phyloP scores from a whole-genome alignment of 352 stramenopile genomes.

The Phytophthora rubi region DNA sequence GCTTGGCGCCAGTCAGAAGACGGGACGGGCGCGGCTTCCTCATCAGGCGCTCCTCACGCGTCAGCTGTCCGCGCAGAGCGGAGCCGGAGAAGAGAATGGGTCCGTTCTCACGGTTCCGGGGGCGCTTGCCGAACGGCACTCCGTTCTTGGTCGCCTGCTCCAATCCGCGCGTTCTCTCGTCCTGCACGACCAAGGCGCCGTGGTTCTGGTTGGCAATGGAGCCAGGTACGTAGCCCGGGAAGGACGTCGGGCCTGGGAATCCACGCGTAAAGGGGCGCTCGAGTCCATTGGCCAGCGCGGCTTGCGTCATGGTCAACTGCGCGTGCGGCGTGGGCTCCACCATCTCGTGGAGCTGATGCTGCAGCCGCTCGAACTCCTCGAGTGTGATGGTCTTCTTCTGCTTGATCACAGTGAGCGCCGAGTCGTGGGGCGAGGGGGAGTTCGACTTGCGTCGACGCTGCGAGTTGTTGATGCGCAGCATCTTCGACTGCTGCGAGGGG shows the following conservation, averaged over 20 bases:
- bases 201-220: constrained; percentile 41
- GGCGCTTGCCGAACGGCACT: constrained; percentile 54
- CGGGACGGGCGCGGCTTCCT: constrained; percentile 72
- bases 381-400: constrained; percentile 81
- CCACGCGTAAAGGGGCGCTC: constrained; percentile 41
- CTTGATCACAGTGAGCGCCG: constrained; percentile 67
- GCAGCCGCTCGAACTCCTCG: constrained; percentile 77
- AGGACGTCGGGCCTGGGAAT: constrained; percentile 34
- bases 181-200: constrained; percentile 25
- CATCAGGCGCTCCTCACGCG: constrained; percentile 57
- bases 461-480: constrained; percentile 43
- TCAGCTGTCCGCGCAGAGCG: constrained; percentile 43
- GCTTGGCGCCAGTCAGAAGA: constrained; percentile 74
- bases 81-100: constrained; percentile 48
- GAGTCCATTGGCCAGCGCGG: constrained; percentile 51
- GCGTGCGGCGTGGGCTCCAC: constrained; percentile 71
- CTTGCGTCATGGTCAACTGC: constrained; percentile 63
- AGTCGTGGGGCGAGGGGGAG: constrained; percentile 52
- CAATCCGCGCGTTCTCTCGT: constrained; percentile 24
- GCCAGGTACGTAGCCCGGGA: constrained; percentile 47
- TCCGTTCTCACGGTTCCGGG: constrained; percentile 44
- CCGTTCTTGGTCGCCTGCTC: constrained; percentile 30
- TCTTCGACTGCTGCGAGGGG: constrained; percentile 55
- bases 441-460: constrained; percentile 38
- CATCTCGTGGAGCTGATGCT: constrained; percentile 65